phyloP scores from a whole-genome alignment of 225 moss, liverwort and hornwort species.

The Physcomitrellopsis africana region DNA sequence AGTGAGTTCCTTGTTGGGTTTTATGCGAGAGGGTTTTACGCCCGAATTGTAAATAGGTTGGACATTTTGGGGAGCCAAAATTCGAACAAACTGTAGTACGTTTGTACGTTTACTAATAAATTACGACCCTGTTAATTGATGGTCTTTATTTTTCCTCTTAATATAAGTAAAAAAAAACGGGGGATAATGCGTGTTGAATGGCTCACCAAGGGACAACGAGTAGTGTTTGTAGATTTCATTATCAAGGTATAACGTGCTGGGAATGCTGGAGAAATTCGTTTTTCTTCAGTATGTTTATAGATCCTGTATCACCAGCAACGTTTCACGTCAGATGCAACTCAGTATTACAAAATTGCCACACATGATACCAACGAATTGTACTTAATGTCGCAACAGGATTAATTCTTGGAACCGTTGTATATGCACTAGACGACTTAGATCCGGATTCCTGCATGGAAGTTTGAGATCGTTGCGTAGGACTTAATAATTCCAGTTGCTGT shows the following conservation, averaged over 20 bases:
- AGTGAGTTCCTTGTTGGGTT: neutral
- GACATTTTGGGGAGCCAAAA: neutral
- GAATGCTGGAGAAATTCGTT: neutral
- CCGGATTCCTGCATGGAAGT: neutral
- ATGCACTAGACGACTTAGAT: neutral
- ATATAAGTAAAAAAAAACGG: neutral
- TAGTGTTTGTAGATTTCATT: neutral
- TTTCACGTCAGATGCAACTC: neutral
- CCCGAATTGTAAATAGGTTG: neutral
- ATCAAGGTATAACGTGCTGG: neutral
- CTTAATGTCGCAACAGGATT: neutral
- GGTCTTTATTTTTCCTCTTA: neutral
- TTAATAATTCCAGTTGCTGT: neutral
- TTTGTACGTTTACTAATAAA: neutral
- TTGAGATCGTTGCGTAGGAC: neutral
- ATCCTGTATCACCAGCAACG: neutral
- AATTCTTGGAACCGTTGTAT: neutral
- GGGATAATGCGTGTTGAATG: neutral
- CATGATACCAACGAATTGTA: neutral
- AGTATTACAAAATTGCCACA: neutral
- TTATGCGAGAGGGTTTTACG: no score
- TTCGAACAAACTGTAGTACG: neutral
- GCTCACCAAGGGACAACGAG: neutral
- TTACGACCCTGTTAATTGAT: neutral
- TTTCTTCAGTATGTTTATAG: neutral